Evolutionary conservation across 2,329 filamentous ascomycete species (phyloP).

Genomic region (Diaporthe sp.): DNA sequence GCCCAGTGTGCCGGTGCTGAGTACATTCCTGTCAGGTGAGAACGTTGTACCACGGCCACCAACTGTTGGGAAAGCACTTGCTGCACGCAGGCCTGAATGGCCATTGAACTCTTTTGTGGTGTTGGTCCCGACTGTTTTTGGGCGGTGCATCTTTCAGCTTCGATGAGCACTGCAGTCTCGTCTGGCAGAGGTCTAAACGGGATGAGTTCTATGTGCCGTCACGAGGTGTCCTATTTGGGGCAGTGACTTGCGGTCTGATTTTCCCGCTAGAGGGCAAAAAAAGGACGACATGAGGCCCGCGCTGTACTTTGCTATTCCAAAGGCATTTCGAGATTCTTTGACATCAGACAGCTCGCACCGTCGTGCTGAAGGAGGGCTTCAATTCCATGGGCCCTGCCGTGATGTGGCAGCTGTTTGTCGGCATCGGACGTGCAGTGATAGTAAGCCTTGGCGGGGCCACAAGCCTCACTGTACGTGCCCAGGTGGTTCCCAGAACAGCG

Average conservation of each 20-base stretch:
- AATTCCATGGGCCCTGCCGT: too few relatives aligned
- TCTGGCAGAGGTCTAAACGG: not conserved
- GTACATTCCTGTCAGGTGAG: not conserved
- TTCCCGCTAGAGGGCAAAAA: not conserved
- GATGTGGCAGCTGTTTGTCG: too few relatives aligned
- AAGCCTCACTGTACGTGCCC: too few relatives aligned
- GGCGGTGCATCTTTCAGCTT: not conserved
- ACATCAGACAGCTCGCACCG: not conserved
- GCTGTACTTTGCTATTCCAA: not conserved
- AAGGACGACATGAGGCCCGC: not conserved
- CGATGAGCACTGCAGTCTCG: not conserved
- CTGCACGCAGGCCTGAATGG: not conserved
- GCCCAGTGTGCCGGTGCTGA: not conserved
- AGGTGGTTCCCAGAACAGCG: not conserved
- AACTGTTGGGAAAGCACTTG: not conserved
- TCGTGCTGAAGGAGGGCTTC: not conserved
- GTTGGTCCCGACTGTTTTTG: not conserved
- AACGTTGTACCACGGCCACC: not conserved
- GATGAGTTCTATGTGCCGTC: not conserved
- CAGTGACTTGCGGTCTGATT: not conserved
- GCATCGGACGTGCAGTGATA: not conserved
- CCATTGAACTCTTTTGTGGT: not conserved
- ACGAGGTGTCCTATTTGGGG: too few relatives aligned
- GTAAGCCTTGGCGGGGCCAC: not conserved
- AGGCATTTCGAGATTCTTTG: not conserved